Percentiles rank a stretch among this genome's conserved stretches.
phyloP scores from a whole-genome alignment of 164 flowering plant genomes.

The Paratinospora sagittata region DNA sequence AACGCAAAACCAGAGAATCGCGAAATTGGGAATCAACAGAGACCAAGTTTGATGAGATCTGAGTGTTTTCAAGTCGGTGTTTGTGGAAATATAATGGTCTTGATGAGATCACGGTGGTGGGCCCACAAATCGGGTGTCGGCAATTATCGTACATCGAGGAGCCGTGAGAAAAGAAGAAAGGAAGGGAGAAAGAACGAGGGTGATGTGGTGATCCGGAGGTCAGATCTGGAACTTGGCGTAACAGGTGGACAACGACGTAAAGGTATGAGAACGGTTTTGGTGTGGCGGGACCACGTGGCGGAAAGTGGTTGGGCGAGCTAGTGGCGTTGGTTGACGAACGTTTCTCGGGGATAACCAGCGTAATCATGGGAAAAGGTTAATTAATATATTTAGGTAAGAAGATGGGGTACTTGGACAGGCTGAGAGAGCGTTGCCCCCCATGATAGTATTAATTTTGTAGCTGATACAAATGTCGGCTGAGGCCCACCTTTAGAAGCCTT shows the following conservation, averaged over 20 bases:
- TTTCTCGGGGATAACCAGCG: background rate
- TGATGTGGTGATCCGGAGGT: background rate
- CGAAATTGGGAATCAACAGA: background rate
- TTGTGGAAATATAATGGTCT: background rate
- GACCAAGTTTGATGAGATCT: background rate
- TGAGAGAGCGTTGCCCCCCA: too few relatives aligned
- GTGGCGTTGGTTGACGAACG: background rate
- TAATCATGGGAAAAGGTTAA: background rate
- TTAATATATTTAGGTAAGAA: too few relatives aligned
- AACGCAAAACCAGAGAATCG: background rate
- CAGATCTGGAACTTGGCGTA: background rate
- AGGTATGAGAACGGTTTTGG: background rate
- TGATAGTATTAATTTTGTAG: too few relatives aligned
- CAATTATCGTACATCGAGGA: background rate
- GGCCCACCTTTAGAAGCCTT: too few relatives aligned
- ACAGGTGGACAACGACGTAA: background rate
- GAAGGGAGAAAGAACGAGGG: background rate
- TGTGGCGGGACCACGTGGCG: background rate
- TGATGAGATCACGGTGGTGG: background rate
- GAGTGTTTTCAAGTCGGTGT: background rate
- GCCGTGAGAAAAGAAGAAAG: background rate
- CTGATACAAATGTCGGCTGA: too few relatives aligned
- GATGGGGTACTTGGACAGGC: too few relatives aligned
- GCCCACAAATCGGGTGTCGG: constrained; percentile 3
- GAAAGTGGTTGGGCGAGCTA: background rate